Conservation (phyloP, 768 basidiomycete genomes). For the Ramaria sp. region DNA sequence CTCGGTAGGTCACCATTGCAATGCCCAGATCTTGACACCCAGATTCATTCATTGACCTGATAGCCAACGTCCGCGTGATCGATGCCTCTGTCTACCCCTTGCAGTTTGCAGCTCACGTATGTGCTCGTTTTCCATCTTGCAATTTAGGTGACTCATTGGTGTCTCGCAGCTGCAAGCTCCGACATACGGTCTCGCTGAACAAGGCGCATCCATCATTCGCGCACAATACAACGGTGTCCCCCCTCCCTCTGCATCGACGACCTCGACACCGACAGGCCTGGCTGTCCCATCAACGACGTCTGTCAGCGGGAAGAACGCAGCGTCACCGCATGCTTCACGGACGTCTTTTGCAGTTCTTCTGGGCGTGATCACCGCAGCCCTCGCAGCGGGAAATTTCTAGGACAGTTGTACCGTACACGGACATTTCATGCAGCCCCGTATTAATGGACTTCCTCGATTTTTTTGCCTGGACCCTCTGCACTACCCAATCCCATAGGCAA, state of each 20-base stretch:
- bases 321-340: not conserved
- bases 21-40: too few species aligned
- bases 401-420: too few species aligned
- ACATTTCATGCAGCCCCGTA: too few species aligned
- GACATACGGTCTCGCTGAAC: constrained; percentile 38
- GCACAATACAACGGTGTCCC: constrained; percentile 25
- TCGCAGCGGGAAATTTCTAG: too few species aligned
- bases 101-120: constrained; percentile 37
- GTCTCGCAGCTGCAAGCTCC: constrained; percentile 15
- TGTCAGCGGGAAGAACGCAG: not conserved
- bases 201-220: constrained; percentile 34
- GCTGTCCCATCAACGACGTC: not conserved
- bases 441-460: too few species aligned
- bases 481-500: too few species aligned
- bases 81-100: constrained; percentile 51
- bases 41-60: too few species aligned
- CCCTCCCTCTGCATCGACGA: constrained; percentile 8
- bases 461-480: too few species aligned
- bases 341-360: too few species aligned
- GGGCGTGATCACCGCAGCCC: too few species aligned
- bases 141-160: not conserved
- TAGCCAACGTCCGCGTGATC: constrained; percentile 44
- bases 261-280: constrained; percentile 7
- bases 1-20: constrained; percentile 17
- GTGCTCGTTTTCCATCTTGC: constrained; percentile 3